Conservation (phyloP, 331 rosid species). For the Stylosanthes scabra region DNA sequence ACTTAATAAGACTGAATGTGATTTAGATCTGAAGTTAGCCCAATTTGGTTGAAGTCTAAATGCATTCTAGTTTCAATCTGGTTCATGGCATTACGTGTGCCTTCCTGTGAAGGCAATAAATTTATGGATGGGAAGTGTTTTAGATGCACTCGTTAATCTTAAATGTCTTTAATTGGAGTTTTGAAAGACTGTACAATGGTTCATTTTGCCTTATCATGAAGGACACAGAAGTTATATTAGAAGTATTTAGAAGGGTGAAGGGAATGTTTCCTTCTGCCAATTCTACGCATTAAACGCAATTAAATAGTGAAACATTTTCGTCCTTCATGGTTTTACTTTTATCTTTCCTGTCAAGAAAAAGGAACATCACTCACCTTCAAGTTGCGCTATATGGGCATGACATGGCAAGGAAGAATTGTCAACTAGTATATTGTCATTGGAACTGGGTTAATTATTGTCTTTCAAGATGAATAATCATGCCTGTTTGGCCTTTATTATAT, state of each 20-base stretch:
- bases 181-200: not conserved
- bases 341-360: not conserved
- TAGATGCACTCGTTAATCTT: not conserved
- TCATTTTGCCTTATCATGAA: conserved; percentile 20
- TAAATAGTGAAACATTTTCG: not conserved
- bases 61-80: conserved; percentile 14
- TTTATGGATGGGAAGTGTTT: not conserved
- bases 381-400: not conserved
- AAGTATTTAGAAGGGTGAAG: conserved; percentile 20
- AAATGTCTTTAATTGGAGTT: conserved; percentile 5
- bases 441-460: not conserved
- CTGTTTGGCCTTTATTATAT: conserved; percentile 16
- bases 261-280: not conserved
- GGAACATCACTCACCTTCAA: not conserved
- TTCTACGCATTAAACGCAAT: conserved; percentile 15
- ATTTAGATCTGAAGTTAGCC: not conserved
- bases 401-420: conserved; percentile 25
- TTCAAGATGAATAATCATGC: conserved; percentile 28
- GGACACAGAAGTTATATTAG: not conserved
- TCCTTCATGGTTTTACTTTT: not conserved
- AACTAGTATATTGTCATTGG: conserved; percentile 3
- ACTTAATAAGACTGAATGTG: conserved; percentile 1
- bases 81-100: conserved; percentile 1
- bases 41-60: not conserved
- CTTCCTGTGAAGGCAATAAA: not conserved